These are phyloP conservation scores for Dacryopinax primogenitus DNA, from an alignment of 768 basidiomycete genomes.

Conservation along the genomic window DNA sequence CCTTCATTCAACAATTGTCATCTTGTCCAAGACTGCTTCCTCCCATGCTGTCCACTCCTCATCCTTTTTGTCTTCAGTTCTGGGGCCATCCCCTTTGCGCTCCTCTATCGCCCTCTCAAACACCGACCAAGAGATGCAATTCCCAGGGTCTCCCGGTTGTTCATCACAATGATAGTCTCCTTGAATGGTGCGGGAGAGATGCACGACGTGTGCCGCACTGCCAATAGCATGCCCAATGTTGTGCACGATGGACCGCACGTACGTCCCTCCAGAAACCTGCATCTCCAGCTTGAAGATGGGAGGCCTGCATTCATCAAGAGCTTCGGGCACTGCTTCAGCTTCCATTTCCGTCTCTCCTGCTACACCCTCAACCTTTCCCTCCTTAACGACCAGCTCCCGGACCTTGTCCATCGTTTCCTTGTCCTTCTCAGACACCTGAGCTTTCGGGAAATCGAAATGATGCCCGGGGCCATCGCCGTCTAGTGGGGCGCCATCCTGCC, in stretches of 20 bases:
- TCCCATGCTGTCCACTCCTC: slow-evolving; percentile 69
- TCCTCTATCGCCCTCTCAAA: slow-evolving; percentile 47
- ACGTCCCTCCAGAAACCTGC: slow-evolving; percentile 93
- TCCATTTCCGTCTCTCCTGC: neutral
- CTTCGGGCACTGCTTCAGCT: neutral
- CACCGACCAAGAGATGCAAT: slow-evolving; percentile 65
- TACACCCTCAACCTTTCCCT: neutral
- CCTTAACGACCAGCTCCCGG: slow-evolving; percentile 28
- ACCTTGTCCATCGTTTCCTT: slow-evolving; percentile 56
- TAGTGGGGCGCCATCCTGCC: slow-evolving; percentile 39
- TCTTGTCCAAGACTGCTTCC: slow-evolving; percentile 50
- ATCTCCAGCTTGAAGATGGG: slow-evolving; percentile 77
- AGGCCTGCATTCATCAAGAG: slow-evolving; percentile 28
- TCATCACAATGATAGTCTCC: slow-evolving; percentile 44
- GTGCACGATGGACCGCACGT: slow-evolving; percentile 90
- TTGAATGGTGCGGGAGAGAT: slow-evolving; percentile 77
- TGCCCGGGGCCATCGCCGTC: slow-evolving; percentile 43
- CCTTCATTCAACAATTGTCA: neutral
- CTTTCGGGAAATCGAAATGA: slow-evolving; percentile 59
- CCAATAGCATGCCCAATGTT: slow-evolving; percentile 76
- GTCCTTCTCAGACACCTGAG: slow-evolving; percentile 53
- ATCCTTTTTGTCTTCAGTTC: slow-evolving; percentile 37
- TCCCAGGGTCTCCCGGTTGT: slow-evolving; percentile 19
- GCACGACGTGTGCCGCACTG: slow-evolving; percentile 87
- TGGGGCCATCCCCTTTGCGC: slow-evolving; percentile 35